Conservation (phyloP, 2,329 filamentous ascomycete species). For the Aschersonia sp. region DNA sequence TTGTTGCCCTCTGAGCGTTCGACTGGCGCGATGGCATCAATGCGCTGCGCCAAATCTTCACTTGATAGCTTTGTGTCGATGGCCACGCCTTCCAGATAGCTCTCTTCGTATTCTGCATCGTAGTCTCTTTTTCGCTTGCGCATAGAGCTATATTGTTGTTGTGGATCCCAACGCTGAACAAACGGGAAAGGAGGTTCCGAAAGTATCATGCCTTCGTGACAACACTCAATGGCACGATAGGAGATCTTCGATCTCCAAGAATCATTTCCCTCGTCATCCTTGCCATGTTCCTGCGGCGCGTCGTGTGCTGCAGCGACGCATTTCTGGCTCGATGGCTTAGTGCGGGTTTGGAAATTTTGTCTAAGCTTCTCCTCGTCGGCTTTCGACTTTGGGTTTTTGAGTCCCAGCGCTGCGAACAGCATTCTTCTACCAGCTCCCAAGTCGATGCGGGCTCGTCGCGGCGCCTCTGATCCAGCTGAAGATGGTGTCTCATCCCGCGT, state of each 20-base stretch:
- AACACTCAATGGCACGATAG: conserved; percentile 73
- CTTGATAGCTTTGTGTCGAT: conserved; percentile 1
- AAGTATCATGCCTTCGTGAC: conserved; percentile 50
- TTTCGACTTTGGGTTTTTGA: conserved; percentile 53
- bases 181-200: conserved; percentile 81
- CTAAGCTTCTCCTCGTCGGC: conserved; percentile 51
- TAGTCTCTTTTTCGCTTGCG: conserved; percentile 34
- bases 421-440: conserved; percentile 51
- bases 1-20: conserved; percentile 1
- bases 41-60: conserved; percentile 1
- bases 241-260: conserved; percentile 62
- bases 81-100: conserved; percentile 13
- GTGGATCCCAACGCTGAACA: conserved; percentile 73
- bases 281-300: conserved; percentile 1
- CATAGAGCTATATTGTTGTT: conserved; percentile 37
- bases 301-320: conserved; percentile 4
- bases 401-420: conserved; percentile 57
- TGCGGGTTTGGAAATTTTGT: conserved; percentile 32
- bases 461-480: not conserved
- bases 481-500: not conserved
- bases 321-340: conserved; percentile 17
- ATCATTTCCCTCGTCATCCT: conserved; percentile 30
- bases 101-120: conserved; percentile 16
- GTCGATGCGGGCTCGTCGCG: conserved; percentile 15
- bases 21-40: not conserved